Conservation (phyloP, 2,329 filamentous ascomycete species). For the Boeremia lycopersici region DNA sequence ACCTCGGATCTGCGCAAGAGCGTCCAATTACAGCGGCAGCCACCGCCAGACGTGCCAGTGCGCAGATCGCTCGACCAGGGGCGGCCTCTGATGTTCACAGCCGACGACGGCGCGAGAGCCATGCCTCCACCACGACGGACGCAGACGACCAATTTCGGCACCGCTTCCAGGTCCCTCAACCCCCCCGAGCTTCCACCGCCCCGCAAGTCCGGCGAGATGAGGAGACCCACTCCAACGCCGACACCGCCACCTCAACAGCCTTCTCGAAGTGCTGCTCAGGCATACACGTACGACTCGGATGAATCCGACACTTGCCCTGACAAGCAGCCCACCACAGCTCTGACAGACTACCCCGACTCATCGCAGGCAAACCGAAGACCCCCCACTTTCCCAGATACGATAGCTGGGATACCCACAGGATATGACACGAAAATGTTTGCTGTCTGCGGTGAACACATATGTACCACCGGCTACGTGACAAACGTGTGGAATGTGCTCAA, state of each 20-base stretch:
- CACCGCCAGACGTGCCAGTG: conserved; percentile 42
- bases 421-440: conserved; percentile 88
- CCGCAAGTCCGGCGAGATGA: conserved; percentile 43
- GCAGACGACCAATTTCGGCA: conserved; percentile 32
- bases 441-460: conserved; percentile 85
- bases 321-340: conserved; percentile 59
- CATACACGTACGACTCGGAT: conserved; percentile 56
- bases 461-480: conserved; percentile 84
- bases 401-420: conserved; percentile 78
- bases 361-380: conserved; percentile 84
- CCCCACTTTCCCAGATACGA: conserved; percentile 73
- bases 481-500: conserved; percentile 85
- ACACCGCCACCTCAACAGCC: conserved; percentile 15
- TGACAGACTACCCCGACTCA: conserved; percentile 78
- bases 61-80: conserved; percentile 45
- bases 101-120: conserved; percentile 36
- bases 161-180: conserved; percentile 31
- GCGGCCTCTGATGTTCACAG: conserved; percentile 31
- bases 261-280: conserved; percentile 21
- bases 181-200: conserved; percentile 44
- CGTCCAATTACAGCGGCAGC: conserved; percentile 37
- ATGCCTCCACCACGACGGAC: conserved; percentile 45
- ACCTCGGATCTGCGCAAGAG: conserved; percentile 44
- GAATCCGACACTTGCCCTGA: conserved; percentile 50
- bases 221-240: conserved; percentile 29